A percentile compares a stretch with the other conserved stretches of the same genome.
Conservation (phyloP, 768 basidiomycete species). For the Trametes sanguinea region DNA sequence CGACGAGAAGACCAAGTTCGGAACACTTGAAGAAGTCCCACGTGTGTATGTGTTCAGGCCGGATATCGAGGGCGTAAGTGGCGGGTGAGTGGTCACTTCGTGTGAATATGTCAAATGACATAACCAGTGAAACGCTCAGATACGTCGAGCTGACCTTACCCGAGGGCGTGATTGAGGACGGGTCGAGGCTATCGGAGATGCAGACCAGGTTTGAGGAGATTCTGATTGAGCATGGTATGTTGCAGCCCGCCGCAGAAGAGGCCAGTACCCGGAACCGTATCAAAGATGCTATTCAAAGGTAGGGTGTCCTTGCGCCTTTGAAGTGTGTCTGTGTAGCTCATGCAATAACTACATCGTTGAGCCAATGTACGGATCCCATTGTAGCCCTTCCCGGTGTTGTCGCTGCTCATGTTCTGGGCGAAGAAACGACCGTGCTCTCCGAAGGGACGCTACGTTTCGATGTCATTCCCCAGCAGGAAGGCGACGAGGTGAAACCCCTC, state of each 20-base stretch:
- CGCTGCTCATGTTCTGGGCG: slow-evolving; percentile 27
- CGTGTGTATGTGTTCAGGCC: slow-evolving; percentile 28
- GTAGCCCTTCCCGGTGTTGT: slow-evolving; percentile 21
- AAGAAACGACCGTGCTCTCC: slow-evolving; percentile 21
- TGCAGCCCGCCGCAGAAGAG: slow-evolving; percentile 25
- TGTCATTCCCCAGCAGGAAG: slow-evolving; percentile 8
- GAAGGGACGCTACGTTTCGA: slow-evolving; percentile 26
- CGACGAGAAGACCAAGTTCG: slow-evolving; percentile 22
- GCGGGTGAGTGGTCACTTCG: slow-evolving; percentile 15
- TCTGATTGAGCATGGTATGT: slow-evolving; percentile 26
- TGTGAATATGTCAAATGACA: not conserved
- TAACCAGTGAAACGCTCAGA: slow-evolving; percentile 1
- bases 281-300: slow-evolving; percentile 9
- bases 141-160: slow-evolving; percentile 29
- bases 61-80: slow-evolving; percentile 23
- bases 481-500: slow-evolving; percentile 1
- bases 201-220: slow-evolving; percentile 31
- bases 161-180: slow-evolving; percentile 19
- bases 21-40: slow-evolving; percentile 25
- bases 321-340: not conserved
- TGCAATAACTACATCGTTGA: not conserved
- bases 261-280: slow-evolving; percentile 23
- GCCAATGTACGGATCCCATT: not conserved
- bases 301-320: not conserved
- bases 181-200: slow-evolving; percentile 14